These are phyloP conservation scores for Biscogniauxia mediterranea DNA, from an alignment of 2,329 filamentous ascomycete genomes.

Conservation along the genomic window DNA sequence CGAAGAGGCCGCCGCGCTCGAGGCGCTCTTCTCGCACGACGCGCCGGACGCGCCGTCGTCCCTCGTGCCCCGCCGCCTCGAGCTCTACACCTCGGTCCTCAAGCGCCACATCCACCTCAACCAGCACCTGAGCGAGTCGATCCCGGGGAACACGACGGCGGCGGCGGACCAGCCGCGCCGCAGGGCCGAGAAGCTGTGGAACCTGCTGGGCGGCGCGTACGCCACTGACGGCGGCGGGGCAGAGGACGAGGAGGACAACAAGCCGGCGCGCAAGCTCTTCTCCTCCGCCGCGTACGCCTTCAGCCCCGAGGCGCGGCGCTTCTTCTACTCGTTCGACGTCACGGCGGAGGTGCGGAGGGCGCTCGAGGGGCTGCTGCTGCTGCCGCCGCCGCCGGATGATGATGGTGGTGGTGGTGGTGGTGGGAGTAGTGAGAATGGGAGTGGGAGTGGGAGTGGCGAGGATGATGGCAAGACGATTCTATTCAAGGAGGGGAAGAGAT, in stretches of 20 bases:
- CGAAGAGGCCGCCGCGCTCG: not conserved
- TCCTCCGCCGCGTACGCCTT: constrained; percentile 9
- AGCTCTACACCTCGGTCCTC: constrained; percentile 8
- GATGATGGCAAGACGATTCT: too few relatives aligned
- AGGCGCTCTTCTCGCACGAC: not conserved
- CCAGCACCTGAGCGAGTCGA: constrained; percentile 12
- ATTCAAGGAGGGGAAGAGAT: too few relatives aligned
- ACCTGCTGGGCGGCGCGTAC: too few relatives aligned
- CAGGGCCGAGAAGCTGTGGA: too few relatives aligned
- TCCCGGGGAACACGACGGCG: constrained; percentile 1
- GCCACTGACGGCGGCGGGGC: too few relatives aligned
- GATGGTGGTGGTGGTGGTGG: too few relatives aligned
- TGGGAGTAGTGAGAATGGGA: too few relatives aligned
- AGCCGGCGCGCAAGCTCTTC: too few relatives aligned
- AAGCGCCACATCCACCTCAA: constrained; percentile 14
- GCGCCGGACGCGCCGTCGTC: not conserved
- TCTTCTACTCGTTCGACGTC: constrained; percentile 15
- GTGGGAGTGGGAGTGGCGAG: too few relatives aligned
- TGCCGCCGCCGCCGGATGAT: too few relatives aligned
- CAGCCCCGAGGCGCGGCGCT: constrained; percentile 8
- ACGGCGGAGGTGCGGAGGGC: constrained; percentile 4
- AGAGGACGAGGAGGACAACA: too few relatives aligned
- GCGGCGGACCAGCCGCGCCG: not conserved
- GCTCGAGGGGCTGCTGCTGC: too few relatives aligned
- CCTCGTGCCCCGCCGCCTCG: constrained; percentile 2